A percentile compares a stretch with the other conserved stretches of the same genome.
These are phyloP conservation scores for Phytophthora meadii DNA, from an alignment of 352 stramenopile genomes.

Conservation along the genomic window DNA sequence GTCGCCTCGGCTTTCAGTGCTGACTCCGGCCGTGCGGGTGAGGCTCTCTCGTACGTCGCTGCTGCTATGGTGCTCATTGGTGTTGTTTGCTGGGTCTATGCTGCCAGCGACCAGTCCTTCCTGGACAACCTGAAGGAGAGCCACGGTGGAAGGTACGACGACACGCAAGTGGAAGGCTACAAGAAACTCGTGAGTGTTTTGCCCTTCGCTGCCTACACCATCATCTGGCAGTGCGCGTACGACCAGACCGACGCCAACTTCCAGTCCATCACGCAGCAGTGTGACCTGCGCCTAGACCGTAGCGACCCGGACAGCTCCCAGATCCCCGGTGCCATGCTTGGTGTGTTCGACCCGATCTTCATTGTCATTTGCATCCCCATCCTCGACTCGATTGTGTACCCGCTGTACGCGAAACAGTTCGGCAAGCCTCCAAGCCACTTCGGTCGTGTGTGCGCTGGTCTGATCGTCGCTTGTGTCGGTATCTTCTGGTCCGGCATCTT, in stretches of 20 bases:
- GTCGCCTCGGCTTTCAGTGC: slow-evolving; percentile 59
- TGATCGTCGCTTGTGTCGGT: slow-evolving; percentile 31
- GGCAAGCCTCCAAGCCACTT: slow-evolving; percentile 37
- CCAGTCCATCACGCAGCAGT: slow-evolving; percentile 73
- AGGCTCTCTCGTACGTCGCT: slow-evolving; percentile 59
- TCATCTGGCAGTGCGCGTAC: slow-evolving; percentile 69
- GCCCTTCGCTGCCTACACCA: slow-evolving; percentile 65
- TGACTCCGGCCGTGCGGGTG: slow-evolving; percentile 27
- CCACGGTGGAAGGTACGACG: slow-evolving; percentile 49
- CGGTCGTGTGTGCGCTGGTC: slow-evolving; percentile 34
- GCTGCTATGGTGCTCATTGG: slow-evolving; percentile 47
- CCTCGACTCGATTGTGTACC: slow-evolving; percentile 48
- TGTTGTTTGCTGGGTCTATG: slow-evolving; percentile 53
- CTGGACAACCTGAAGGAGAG: slow-evolving; percentile 52
- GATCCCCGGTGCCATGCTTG: slow-evolving; percentile 56
- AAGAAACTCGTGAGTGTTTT: slow-evolving; percentile 63
- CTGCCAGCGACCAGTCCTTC: slow-evolving; percentile 56
- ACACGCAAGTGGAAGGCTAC: slow-evolving; percentile 53
- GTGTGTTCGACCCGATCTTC: slow-evolving; percentile 53
- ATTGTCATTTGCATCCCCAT: slow-evolving; percentile 47
- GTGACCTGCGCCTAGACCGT: slow-evolving; percentile 52
- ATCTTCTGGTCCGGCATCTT: slow-evolving; percentile 53
- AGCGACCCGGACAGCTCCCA: slow-evolving; percentile 45
- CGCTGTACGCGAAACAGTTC: slow-evolving; percentile 37
- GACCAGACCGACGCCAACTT: slow-evolving; percentile 75